Conservation (phyloP, 73 alveolate genomes). For the Tetrahymena malaccensis region DNA sequence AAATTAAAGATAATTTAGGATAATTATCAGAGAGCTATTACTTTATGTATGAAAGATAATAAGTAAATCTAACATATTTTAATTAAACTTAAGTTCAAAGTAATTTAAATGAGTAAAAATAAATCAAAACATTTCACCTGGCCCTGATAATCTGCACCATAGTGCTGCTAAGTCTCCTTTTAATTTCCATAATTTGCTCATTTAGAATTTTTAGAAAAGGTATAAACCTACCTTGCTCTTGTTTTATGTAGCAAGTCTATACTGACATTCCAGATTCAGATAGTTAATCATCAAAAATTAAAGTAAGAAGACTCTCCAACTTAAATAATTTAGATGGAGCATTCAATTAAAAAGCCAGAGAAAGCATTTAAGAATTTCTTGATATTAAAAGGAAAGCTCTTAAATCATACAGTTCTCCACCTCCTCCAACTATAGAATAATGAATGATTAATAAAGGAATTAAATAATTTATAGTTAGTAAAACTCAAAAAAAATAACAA, state of each 20-base stretch:
- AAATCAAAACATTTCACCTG: background rate
- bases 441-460: background rate
- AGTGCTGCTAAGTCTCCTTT: background rate
- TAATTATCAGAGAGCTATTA: background rate
- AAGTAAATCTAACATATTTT: background rate
- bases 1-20: background rate
- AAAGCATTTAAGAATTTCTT: background rate
- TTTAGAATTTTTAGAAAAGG: background rate
- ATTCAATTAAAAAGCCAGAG: background rate
- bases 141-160: background rate
- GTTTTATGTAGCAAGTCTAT: background rate
- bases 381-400: background rate
- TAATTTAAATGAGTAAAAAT: background rate
- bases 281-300: background rate
- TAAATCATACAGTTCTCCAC: background rate
- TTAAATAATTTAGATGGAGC: background rate
- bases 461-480: background rate
- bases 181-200: background rate
- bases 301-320: background rate
- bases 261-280: background rate
- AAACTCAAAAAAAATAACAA: too few species aligned
- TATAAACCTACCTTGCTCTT: background rate
- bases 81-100: background rate
- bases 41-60: background rate
- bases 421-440: background rate